Base-by-base conservation (phyloP, 176 grass and related monocot genomes). In the Raddia distichophylla region DNA sequence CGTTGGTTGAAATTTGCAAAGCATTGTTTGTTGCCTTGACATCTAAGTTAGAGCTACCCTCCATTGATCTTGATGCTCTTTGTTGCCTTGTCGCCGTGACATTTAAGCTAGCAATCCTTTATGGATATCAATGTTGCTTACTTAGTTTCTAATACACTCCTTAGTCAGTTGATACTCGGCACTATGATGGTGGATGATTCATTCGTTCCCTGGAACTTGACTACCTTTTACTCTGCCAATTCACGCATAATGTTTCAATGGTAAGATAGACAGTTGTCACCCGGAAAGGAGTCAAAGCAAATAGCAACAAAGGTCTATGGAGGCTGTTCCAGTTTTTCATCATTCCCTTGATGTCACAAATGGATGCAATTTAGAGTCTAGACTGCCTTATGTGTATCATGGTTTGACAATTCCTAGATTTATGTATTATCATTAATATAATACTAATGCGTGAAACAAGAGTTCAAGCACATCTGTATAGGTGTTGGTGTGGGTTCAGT, bases 51-150 rank as follows among this genome's bases (percentile, higher is more conserved):
- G 46, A 64, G 60, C 60, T 64, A 78, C 27, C 45, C 4, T 32
- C 22, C 27, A 35, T 78, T 20, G 46, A n/a, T 78, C 18, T 64
- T 78, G 75, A 78, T 64, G 60, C 35, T 61, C 19, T 76, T 65
- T 78, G 76, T 66, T 53, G 76, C 47, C 46, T 52, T 18, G 47
- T 52, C 8, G 16, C 61, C 17, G 52, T 37, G 10, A 0, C 76
- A 78, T n/a, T 78, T 32, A 78, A 78, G 46, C 60, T 51, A 50
- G 44, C 44, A 35, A 64, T 1, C 19, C 56, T 32, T 13, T 8
- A 32, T 76, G 19, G 12, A 10, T 61, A 33, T 77, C 27, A 19
- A 61, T 46, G 37, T 32, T 46, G 15, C 19, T 47, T 60, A 1
- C n/a, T 33, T 78, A 14, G 47, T 78, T 78, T 34, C 34, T 11